A percentile compares a stretch with the other conserved stretches of the same genome.
These are phyloP conservation scores for Candida sanyaensis DNA, from an alignment of 1,139 yeast species.

Conservation along the genomic window DNA sequence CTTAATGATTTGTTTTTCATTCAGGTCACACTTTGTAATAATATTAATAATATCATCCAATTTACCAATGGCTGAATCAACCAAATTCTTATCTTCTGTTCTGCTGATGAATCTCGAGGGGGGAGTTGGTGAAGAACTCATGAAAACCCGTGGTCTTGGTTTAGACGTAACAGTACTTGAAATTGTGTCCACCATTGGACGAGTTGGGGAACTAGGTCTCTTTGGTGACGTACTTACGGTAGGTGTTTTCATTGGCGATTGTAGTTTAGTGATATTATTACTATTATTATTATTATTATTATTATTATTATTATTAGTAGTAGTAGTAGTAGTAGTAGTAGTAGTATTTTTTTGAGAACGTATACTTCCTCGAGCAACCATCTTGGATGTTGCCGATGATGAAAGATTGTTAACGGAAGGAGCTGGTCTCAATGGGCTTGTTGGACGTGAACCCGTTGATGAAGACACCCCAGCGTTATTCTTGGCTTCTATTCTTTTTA, in stretches of 20 bases:
- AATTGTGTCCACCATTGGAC: background rate
- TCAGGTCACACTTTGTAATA: conserved; percentile 7
- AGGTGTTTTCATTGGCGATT: conserved; percentile 10
- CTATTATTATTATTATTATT: no score
- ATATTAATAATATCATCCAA: conserved; percentile 10
- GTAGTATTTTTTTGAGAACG: background rate
- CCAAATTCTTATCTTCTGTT: conserved; percentile 4
- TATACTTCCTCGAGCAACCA: background rate
- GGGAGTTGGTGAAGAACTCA: conserved; percentile 6
- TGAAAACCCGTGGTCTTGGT: conserved; percentile 5
- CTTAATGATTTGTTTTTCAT: conserved; percentile 14
- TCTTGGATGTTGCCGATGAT: conserved; percentile 3
- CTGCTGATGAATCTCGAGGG: conserved; percentile 2
- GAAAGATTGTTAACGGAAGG: conserved; percentile 3
- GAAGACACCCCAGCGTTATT: conserved; percentile 3
- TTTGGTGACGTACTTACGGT: conserved; percentile 1
- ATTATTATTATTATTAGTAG: no score
- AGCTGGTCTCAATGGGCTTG: conserved; percentile 7
- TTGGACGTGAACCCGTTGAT: background rate
- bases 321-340: no score
- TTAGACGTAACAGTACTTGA: background rate
- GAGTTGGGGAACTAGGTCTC: conserved; percentile 6
- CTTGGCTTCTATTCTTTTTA: conserved; percentile 32
- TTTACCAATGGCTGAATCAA: conserved; percentile 5
- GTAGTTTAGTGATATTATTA: conserved; percentile 4